Evolutionary conservation across 176 grass and related monocot species (phyloP), one percentile per base, ranked within the genome.

Genomic region (Hyparrhenia diplandra): DNA sequence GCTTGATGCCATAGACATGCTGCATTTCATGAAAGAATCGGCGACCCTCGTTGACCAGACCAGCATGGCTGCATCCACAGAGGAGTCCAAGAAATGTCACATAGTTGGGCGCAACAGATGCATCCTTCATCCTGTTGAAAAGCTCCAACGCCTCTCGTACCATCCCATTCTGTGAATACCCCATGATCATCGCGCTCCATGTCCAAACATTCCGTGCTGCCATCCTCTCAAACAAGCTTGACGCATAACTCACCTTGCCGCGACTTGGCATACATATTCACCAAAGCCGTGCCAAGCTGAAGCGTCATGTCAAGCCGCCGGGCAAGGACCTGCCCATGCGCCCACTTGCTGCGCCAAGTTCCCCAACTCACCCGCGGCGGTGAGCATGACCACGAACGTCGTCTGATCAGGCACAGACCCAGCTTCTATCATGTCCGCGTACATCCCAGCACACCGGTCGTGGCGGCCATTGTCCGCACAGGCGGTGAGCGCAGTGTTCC

Each of bases 221-320:
- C 86, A 91, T 94, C 39, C 51, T 86, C 20, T 88, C 72, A 16
- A 94, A 94, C 36, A 91, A 31, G 10, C 43, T 61, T 23, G 54
- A 31, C 0, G 86, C 86, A 13, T 84, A 84, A 1, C 28, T 83
- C 5, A 91, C 41, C 3, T 32, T n/a, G 8, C 86, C 86, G 4
- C 88, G n/a, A 94, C 69, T 91, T 94, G 4, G 86, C 62, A 0
- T 94, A 94, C 88, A 94, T 88, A 81, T 94, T 87, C 16, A 91
- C 80, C 0, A 21, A 49, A 3, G 88, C 70, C 0, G 86, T 94
- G 27, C 88, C 80, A 10, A 94, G 61, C 61, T 91, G 86, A 86
- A 91, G 75, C 46, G 67, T 84, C 67, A 79, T 81, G 34, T 66
- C 75, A 23, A 88, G 64, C 28, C 17, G 18, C 39, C 42, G 87